These are phyloP conservation scores for Choiromyces venosus DNA, from an alignment of 495 filamentous ascomycete species.

Conservation along the genomic window DNA sequence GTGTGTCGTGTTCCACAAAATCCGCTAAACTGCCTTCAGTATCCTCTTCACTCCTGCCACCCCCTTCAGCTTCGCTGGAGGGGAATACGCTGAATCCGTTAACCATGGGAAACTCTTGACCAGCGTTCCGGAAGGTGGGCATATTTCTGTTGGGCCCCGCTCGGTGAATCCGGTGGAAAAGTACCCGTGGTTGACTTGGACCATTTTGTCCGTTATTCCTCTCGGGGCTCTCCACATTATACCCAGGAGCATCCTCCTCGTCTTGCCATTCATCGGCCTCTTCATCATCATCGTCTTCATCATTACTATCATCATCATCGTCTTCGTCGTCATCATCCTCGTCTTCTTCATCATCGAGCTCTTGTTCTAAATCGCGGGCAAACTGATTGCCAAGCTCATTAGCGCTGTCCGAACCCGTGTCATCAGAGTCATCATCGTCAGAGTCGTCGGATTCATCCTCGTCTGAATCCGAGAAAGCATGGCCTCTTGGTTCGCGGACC, in stretches of 20 bases:
- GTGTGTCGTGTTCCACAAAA: conserved; percentile 39
- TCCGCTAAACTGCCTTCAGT: conserved; percentile 37
- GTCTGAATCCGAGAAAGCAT: conserved; percentile 41
- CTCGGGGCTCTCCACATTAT: neutral
- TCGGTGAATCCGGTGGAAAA: neutral
- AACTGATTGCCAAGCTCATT: conserved; percentile 4
- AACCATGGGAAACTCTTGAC: neutral
- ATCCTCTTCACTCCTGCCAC: conserved; percentile 39
- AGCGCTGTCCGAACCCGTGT: conserved; percentile 41
- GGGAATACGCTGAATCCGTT: neutral
- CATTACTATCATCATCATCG: conserved; percentile 41
- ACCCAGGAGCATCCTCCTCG: neutral
- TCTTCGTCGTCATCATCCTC: conserved; percentile 46
- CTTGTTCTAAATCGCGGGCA: conserved; percentile 10
- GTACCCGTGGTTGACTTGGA: neutral
- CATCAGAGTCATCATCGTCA: conserved; percentile 28
- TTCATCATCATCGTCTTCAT: conserved; percentile 29
- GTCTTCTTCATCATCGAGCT: conserved; percentile 19
- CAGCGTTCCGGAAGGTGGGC: neutral
- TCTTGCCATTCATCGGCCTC: conserved; percentile 10
- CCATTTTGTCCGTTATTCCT: neutral
- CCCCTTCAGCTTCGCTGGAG: conserved; percentile 36
- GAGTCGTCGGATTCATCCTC: conserved; percentile 31
- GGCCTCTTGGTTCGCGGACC: conserved; percentile 22
- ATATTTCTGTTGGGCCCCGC: neutral